Percentiles rank a stretch among this genome's conserved stretches.
Conservation (phyloP, 768 basidiomycete genomes). For the Lactarius trivialis region DNA sequence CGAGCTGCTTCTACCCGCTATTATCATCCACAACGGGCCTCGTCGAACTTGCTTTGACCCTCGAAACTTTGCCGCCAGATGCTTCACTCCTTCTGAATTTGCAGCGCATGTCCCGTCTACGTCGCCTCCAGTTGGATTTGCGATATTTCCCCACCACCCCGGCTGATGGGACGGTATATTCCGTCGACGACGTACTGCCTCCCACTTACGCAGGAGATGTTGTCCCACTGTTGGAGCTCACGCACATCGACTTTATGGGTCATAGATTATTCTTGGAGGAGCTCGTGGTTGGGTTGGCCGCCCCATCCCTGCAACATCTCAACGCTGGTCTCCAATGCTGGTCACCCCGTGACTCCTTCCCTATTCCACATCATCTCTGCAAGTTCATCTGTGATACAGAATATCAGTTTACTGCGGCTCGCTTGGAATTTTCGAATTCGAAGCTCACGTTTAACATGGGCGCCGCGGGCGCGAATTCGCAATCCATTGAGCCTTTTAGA, state of each 20-base stretch:
- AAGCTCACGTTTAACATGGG: background rate
- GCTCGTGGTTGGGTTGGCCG: background rate
- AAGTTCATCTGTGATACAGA: background rate
- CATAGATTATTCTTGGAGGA: background rate
- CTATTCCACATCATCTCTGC: background rate
- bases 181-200: too few species aligned
- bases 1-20: background rate
- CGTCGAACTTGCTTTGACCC: background rate
- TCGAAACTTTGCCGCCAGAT: background rate
- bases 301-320: background rate
- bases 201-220: too few species aligned
- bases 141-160: background rate
- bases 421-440: fast-evolving
- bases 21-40: background rate
- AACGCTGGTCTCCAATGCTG: background rate
- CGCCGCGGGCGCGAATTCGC: background rate
- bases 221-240: background rate
- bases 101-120: background rate
- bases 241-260: background rate
- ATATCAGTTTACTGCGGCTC: background rate
- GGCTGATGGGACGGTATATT: too few species aligned
- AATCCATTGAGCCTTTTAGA: background rate
- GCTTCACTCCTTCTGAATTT: background rate
- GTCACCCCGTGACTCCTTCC: too few species aligned
- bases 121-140: background rate